phyloP scores from a whole-genome alignment of 345 rosid species.

The Aethionema arabicum region DNA sequence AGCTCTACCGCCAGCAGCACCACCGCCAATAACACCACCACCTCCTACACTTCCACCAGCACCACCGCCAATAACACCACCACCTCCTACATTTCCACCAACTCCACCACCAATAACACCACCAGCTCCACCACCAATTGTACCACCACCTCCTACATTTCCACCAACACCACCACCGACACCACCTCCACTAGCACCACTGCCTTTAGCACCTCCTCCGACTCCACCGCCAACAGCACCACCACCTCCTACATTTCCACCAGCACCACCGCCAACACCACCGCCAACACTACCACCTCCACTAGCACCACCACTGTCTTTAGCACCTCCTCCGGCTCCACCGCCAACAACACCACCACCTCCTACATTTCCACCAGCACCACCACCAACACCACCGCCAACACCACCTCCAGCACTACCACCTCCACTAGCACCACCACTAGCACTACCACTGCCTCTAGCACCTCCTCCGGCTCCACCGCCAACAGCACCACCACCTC shows the following conservation, averaged over 20 bases:
- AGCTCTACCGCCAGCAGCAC: constrained; percentile 17
- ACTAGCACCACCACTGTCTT: not conserved
- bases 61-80: constrained; percentile 24
- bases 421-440: not conserved
- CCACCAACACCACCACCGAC: constrained; percentile 19
- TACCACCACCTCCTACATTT: constrained; percentile 1
- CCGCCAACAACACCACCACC: not conserved
- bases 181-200: constrained; percentile 25
- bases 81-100: constrained; percentile 16
- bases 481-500: not conserved
- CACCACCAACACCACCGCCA: not conserved
- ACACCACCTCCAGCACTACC: not conserved
- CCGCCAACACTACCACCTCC: constrained; percentile 10
- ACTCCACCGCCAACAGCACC: constrained; percentile 11
- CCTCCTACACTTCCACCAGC: constrained; percentile 25
- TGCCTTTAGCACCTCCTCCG: not conserved
- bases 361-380: not conserved
- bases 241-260: not conserved
- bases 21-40: constrained; percentile 23
- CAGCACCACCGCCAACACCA: not conserved
- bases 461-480: not conserved
- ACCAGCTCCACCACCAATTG: constrained; percentile 23
- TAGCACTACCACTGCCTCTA: not conserved
- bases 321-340: not conserved
- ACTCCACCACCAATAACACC: constrained; percentile 16